Percentiles rank a stretch among this genome's conserved stretches.
Evolutionary conservation across 148 eudicot genomes (phyloP).

Genomic region (Heliamphora exappendiculata): DNA sequence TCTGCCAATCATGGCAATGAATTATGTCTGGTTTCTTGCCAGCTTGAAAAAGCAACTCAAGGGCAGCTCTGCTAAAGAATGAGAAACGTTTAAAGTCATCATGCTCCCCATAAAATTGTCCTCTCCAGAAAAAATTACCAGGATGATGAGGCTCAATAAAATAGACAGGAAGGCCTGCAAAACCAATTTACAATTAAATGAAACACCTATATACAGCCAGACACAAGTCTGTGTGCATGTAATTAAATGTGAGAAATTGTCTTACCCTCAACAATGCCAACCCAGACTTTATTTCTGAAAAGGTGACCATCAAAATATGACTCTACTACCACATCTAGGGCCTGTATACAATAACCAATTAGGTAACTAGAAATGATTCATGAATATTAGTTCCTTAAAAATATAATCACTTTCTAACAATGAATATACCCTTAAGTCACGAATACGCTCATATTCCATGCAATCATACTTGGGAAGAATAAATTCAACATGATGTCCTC

Average conservation of each 20-base stretch:
- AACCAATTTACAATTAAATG: constrained; percentile 11
- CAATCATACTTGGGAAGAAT: constrained; percentile 93
- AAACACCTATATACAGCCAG: neutral
- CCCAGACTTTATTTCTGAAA: constrained; percentile 78
- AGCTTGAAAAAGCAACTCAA: constrained; percentile 76
- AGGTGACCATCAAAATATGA: constrained; percentile 85
- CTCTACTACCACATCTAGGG: constrained; percentile 63
- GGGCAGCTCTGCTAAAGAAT: constrained; percentile 91
- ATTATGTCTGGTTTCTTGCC: constrained; percentile 95
- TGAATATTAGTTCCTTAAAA: neutral
- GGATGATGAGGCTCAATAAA: constrained; percentile 94
- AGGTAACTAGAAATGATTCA: constrained; percentile 9
- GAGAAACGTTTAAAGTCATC: constrained; percentile 97
- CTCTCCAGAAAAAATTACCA: constrained; percentile 86
- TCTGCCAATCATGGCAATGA: constrained; percentile 99
- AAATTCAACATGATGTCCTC: constrained; percentile 87
- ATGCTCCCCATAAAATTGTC: constrained; percentile 81
- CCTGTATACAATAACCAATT: constrained; percentile 38
- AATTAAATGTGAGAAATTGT: constrained; percentile 2
- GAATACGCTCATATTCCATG: constrained; percentile 65
- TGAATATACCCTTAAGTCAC: constrained; percentile 62
- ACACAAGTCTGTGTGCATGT: neutral
- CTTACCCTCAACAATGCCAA: constrained; percentile 90
- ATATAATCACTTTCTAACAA: neutral
- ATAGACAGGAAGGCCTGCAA: constrained; percentile 93